These are phyloP conservation scores for Arabidopsis thaliana DNA, from an alignment of 345 rosid species.

Conservation along the genomic window TAIR10.1 NC_003071.7:16727501-16728000, in stretches of 20 bases:
- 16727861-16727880: constrained; percentile 73
- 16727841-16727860: constrained; percentile 78
- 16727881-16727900: constrained; percentile 72
- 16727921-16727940: constrained; percentile 44
- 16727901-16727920: constrained; percentile 64
- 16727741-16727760: constrained; percentile 78
- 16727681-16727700: constrained; percentile 69
- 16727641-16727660: constrained; percentile 32
- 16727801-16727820: constrained; percentile 60
- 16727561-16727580: not conserved
- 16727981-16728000: constrained; percentile 62
- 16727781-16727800: constrained; percentile 70
- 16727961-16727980: constrained; percentile 41
- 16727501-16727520: constrained; percentile 9
- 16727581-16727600: not conserved
- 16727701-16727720: constrained; percentile 78
- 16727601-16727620: not conserved
- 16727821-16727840: constrained; percentile 84
- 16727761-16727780: constrained; percentile 70
- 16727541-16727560: too few relatives aligned
- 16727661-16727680: constrained; percentile 54
- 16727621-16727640: constrained; percentile 13
- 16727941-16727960: constrained; percentile 39
- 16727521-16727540: not conserved
- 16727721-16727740: constrained; percentile 75